Percentiles rank a stretch among this genome's conserved stretches.
phyloP scores from a whole-genome alignment of 768 basidiomycete genomes.

The Tephrocybe sp. region DNA sequence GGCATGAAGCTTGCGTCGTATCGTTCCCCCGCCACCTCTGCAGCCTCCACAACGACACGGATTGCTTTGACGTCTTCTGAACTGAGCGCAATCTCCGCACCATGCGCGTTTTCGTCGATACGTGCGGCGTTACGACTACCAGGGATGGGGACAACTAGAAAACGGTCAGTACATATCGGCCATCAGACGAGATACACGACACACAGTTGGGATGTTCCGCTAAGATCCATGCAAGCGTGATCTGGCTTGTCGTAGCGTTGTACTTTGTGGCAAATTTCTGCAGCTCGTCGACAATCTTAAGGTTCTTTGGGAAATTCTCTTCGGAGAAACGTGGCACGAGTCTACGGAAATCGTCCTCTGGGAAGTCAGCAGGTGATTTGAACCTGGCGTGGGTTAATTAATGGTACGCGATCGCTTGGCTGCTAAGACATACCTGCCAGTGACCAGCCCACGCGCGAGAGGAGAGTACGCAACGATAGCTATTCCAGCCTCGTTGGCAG shows the following conservation, averaged over 20 bases:
- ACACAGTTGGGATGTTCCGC: conserved; percentile 23
- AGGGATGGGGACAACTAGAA: conserved; percentile 26
- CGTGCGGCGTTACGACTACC: conserved; percentile 16
- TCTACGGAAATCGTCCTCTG: conserved; percentile 34
- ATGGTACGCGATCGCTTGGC: background rate
- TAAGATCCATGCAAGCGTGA: conserved; percentile 46
- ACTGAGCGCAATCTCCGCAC: conserved; percentile 15
- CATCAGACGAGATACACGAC: background rate
- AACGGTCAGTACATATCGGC: background rate
- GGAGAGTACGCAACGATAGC: conserved; percentile 48
- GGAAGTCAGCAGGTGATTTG: conserved; percentile 40
- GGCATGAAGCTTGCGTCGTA: conserved; percentile 18
- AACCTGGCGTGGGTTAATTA: conserved; percentile 14
- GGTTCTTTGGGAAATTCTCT: conserved; percentile 42
- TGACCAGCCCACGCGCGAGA: conserved; percentile 49
- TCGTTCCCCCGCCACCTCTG: conserved; percentile 20
- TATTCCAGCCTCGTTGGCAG: conserved; percentile 43
- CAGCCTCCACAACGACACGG: conserved; percentile 16
- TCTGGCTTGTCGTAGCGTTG: conserved; percentile 38
- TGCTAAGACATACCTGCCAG: conserved; percentile 36
- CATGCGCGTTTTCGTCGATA: conserved; percentile 22
- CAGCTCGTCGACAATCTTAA: conserved; percentile 33
- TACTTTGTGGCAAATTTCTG: conserved; percentile 31
- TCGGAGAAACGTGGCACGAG: conserved; percentile 34
- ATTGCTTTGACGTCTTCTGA: conserved; percentile 22